phyloP scores from a whole-genome alignment of 1,284 basidiomycete species.

The Apiotrichum gracile region DNA sequence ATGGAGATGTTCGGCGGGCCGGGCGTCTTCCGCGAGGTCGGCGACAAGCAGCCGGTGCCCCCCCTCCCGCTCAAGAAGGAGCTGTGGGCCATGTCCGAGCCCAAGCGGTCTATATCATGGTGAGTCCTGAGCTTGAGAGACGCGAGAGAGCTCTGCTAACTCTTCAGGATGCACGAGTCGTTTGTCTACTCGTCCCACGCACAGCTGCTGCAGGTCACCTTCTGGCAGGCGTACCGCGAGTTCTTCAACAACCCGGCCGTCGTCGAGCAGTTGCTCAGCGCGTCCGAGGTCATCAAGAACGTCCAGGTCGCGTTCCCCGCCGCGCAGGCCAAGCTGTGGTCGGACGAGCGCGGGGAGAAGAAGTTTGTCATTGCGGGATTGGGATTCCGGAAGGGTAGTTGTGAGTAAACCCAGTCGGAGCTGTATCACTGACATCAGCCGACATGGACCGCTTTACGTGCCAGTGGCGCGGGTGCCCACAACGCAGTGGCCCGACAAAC shows the following conservation, averaged over 20 bases:
- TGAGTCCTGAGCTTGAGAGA: too few species aligned
- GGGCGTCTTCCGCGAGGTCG: conserved; percentile 26
- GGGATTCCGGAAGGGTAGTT: conserved; percentile 34
- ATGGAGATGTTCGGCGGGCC: conserved; percentile 27
- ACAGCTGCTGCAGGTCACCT: conserved; percentile 42
- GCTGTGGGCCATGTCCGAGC: conserved; percentile 37
- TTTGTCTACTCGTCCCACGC: conserved; percentile 40
- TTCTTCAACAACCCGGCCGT: conserved; percentile 36
- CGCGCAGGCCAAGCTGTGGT: conserved; percentile 33
- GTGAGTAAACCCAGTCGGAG: conserved; percentile 15
- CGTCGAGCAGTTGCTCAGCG: conserved; percentile 36
- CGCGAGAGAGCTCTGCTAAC: background rate
- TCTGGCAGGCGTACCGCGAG: conserved; percentile 45
- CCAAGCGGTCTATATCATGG: conserved; percentile 38
- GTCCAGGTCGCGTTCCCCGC: conserved; percentile 43
- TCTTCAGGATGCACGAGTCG: conserved; percentile 44
- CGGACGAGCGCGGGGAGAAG: conserved; percentile 29
- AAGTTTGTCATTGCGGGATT: conserved; percentile 45
- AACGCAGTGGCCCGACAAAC: conserved; percentile 14
- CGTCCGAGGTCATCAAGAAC: conserved; percentile 46
- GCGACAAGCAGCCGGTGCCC: conserved; percentile 29
- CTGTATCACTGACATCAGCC: conserved; percentile 17
- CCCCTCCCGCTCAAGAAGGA: conserved; percentile 20
- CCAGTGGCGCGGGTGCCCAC: conserved; percentile 30
- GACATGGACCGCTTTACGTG: conserved; percentile 36